A percentile compares a stretch with the other conserved stretches of the same genome.
Evolutionary conservation across 805 yeast species (phyloP).

Genomic region (Kodamaea neixiangensis): DNA sequence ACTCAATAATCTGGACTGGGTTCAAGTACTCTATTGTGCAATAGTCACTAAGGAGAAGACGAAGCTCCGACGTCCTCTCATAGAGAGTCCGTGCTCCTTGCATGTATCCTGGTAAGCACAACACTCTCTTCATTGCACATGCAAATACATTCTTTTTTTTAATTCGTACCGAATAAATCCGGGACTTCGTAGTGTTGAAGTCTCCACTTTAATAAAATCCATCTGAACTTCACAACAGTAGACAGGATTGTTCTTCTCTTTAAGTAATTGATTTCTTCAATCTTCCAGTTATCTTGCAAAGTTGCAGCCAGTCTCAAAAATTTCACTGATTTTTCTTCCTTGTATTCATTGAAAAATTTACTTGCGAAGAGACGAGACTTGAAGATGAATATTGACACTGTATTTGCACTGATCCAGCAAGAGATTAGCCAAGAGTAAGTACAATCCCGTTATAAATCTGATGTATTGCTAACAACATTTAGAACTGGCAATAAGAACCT

Average conservation of each 20-base stretch:
- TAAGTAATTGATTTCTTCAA: no score
- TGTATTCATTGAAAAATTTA: constrained; percentile 1
- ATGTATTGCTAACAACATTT: constrained; percentile 11
- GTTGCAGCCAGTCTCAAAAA: constrained; percentile 1
- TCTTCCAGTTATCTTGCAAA: not conserved
- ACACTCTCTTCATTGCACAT: constrained; percentile 15
- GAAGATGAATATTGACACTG: constrained; percentile 9
- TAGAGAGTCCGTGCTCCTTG: constrained; percentile 37
- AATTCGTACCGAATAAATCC: not conserved
- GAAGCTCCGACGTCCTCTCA: constrained; percentile 35
- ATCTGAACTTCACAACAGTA: no score
- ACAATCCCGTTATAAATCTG: not conserved
- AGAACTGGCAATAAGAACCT: constrained; percentile 8
- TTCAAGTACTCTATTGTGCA: constrained; percentile 35
- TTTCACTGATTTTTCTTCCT: not conserved
- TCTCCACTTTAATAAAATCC: no score
- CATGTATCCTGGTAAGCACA: constrained; percentile 41
- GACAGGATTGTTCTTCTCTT: no score
- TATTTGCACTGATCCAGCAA: constrained; percentile 13
- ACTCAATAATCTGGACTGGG: constrained; percentile 30
- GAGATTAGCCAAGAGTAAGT: constrained; percentile 14
- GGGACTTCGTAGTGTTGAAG: no score
- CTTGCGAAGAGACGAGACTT: not conserved
- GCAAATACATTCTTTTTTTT: not conserved
- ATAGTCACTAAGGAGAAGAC: constrained; percentile 28